Base-by-base conservation (phyloP, 805 yeast genomes). In the Candida dajiaensis region DNA sequence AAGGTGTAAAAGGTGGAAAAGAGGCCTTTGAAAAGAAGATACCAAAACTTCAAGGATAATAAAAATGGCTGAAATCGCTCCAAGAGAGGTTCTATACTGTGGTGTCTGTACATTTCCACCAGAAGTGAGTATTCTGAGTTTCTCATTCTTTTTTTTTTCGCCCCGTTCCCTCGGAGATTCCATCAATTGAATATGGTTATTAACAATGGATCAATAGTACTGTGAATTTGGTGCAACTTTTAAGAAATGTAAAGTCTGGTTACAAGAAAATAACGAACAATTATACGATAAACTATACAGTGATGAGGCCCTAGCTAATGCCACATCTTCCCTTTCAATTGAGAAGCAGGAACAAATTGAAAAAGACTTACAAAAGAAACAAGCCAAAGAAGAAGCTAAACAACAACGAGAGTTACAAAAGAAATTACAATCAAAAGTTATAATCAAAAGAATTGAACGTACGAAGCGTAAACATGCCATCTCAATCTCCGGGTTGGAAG, bases 191-290 rank as follows among this genome's bases (percentile, higher is more conserved):
- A n/a, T n/a, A n/a, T n/a, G 23, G 23, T 22, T 22, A 22, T 8
- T 22, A 22, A 22, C 23, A 8, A 22, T 22, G 8, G 8, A 22
- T 9, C 22, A 7, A 12, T 22, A 78, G 66, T 90, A 82, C 68
- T 90, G 98, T 69, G 97, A 92, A 63, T 90, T 90, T 62, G 94
- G 96, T 12, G 86, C 85, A 40, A 69, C 81, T 23, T 74, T 86
- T 65, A 83, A 82, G 61, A 80, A 87, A 61, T 90, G 98, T 69
- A 88, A 85, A 57, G 80, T 76, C 20, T 89, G 97, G 96, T 73
- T 92, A 39, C 70, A 76, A 47, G 79, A 76, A 37, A 70, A 74
- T 42, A 73, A 88, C 55, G 66, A 71, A 2, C 85, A 77, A 15
- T 61, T 84, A 36, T 90, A 63, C 58, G 69, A 73, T 26, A 64